Base-by-base conservation (phyloP, 257 asterid genomes). In the Nicotiana tabacum region DNA sequence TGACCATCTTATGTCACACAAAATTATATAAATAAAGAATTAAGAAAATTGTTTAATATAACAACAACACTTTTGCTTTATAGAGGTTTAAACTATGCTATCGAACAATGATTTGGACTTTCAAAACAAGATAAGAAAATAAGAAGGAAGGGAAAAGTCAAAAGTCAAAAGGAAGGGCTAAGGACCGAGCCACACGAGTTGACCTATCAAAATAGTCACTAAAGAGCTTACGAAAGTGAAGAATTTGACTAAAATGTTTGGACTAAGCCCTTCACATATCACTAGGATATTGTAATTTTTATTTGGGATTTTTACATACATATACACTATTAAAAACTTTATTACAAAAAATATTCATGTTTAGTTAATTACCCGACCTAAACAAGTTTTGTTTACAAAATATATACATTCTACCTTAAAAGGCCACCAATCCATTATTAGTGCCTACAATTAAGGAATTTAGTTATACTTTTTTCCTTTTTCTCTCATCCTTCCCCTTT, bases 51-150 rank as follows among this genome's bases (percentile, higher is more conserved):
- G 32, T 46, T 60, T 48, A 11, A 33, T 46, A 46, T 24, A 21
- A 24, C 33, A 0, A 70, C 43, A 37, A 5, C 43, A n/a, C 32
- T 30, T 30, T 30, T 30, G 1, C 32, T 30, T 30, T 37, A 24
- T 74, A 74, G 62, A 74, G 18, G 62, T 74, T 74, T 48, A 15
- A 48, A 74, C n/a, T 43, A 70, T 39, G 78, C 78, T 43, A 70
- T 43, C 12, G 48, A 61, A 70, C n/a, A 43, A 12, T 72, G 57
- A 46, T 43, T 13, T 72, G 13, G 78, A 43, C 78, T 72, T 72
- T 18, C 56, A 72, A 43, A 72, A 0, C 15, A 66, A 64, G 30
- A 27, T 39, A n/a, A 29, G 9, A 68, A 18, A 18, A 16, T 0
- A 57, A 6, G 4, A 17, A 67, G n/a, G 12, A 24, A 65, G 4